phyloP scores from a whole-genome alignment of 768 basidiomycete species.

The Cystobasidium tubakii region DNA sequence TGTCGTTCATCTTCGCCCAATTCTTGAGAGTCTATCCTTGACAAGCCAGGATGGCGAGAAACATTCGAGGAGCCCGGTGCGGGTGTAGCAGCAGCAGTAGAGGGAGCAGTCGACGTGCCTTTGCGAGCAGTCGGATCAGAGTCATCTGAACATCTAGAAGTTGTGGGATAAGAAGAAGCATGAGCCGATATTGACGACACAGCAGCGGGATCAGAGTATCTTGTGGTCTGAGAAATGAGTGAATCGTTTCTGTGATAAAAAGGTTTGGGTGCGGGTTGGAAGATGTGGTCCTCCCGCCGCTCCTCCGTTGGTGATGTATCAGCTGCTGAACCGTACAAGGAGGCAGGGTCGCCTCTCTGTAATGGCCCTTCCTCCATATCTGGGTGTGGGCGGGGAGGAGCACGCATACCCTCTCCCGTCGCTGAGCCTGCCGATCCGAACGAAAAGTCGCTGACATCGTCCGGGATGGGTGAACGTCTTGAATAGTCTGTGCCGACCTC shows the following conservation, averaged over 20 bases:
- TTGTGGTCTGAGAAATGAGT: neutral
- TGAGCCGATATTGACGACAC: neutral
- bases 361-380: neutral
- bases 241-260: slow-evolving; percentile 11
- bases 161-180: slow-evolving; percentile 20
- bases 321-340: neutral
- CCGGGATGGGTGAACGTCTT: slow-evolving; percentile 18
- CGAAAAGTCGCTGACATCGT: slow-evolving; percentile 18
- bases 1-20: neutral
- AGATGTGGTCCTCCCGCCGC: neutral
- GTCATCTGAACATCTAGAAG: slow-evolving; percentile 19
- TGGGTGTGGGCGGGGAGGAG: neutral
- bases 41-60: neutral
- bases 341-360: slow-evolving; percentile 3
- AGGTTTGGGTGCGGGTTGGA: neutral
- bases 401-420: neutral
- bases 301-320: neutral
- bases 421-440: neutral
- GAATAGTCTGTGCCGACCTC: slow-evolving; percentile 15
- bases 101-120: slow-evolving; percentile 23
- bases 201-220: neutral
- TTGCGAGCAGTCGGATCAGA: slow-evolving; percentile 31
- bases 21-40: neutral
- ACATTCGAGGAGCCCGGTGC: neutral
- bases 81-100: neutral